Conservation (phyloP, 2,329 filamentous ascomycete species). For the Ploettnerulaceae sp. region DNA sequence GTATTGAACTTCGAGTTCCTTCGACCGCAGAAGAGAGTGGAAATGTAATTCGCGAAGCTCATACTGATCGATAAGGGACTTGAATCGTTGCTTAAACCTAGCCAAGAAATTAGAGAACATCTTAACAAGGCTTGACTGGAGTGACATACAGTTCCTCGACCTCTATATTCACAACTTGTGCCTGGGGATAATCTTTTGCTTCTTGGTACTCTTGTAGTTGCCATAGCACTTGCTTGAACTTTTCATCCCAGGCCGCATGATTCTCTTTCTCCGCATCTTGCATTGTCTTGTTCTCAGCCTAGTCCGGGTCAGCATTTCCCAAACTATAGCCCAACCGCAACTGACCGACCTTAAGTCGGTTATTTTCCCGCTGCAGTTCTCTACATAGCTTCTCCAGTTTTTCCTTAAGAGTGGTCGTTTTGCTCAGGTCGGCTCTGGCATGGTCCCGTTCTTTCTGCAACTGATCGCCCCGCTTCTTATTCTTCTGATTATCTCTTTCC, state of each 20-base stretch:
- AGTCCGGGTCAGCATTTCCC: constrained; percentile 26
- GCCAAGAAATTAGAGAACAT: constrained; percentile 39
- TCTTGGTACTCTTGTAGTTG: constrained; percentile 87
- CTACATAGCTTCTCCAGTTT: constrained; percentile 95
- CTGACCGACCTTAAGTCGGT: constrained; percentile 79
- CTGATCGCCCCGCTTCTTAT: constrained; percentile 90
- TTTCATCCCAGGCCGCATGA: constrained; percentile 77
- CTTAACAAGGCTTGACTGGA: not conserved
- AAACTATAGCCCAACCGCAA: constrained; percentile 7
- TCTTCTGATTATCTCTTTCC: constrained; percentile 90
- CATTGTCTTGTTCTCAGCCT: constrained; percentile 91
- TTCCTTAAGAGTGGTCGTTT: constrained; percentile 86
- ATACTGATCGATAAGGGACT: constrained; percentile 94
- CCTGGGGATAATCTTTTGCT: constrained; percentile 77
- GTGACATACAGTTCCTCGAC: constrained; percentile 72
- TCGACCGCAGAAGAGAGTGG: constrained; percentile 83
- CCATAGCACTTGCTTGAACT: constrained; percentile 72
- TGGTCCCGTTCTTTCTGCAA: constrained; percentile 96
- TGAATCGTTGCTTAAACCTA: constrained; percentile 81
- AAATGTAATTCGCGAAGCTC: constrained; percentile 94
- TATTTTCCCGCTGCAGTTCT: constrained; percentile 94
- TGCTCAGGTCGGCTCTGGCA: constrained; percentile 80
- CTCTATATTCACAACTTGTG: constrained; percentile 77
- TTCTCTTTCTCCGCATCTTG: constrained; percentile 82
- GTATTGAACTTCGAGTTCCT: constrained; percentile 92